phyloP scores from a whole-genome alignment of 805 yeast species.

The Metschnikowia sp. region DNA sequence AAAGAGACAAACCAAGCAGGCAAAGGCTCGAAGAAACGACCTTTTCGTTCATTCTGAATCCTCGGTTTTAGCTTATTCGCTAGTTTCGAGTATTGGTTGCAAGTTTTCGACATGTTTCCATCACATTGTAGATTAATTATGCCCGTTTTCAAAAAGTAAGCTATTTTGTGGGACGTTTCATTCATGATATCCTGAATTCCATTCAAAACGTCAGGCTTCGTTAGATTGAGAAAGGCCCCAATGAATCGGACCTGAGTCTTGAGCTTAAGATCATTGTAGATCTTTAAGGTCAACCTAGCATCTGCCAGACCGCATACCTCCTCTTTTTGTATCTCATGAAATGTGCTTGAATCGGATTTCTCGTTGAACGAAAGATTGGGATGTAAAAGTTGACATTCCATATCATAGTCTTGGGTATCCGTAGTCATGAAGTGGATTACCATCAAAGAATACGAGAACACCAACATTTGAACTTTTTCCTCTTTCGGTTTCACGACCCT shows the following conservation, averaged over 20 bases:
- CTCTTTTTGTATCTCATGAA: constrained; percentile 11
- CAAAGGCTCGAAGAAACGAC: constrained; percentile 20
- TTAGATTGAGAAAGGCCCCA: constrained; percentile 23
- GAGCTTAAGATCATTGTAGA: constrained; percentile 29
- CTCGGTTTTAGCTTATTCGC: neutral
- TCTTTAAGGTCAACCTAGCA: constrained; percentile 19
- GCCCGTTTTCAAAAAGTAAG: constrained; percentile 26
- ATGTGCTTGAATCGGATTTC: constrained; percentile 11
- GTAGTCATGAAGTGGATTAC: constrained; percentile 33
- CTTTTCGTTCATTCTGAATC: too few species aligned
- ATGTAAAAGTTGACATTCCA: constrained; percentile 31
- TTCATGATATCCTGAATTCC: constrained; percentile 31
- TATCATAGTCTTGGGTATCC: constrained; percentile 28
- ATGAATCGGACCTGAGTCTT: constrained; percentile 20
- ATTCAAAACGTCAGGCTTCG: constrained; percentile 27
- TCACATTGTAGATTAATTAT: constrained; percentile 27
- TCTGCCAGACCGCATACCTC: constrained; percentile 23
- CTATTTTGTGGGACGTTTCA: constrained; percentile 24
- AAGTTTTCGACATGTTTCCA: constrained; percentile 16
- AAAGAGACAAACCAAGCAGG: constrained; percentile 35
- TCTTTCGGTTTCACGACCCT: constrained; percentile 21
- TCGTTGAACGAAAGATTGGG: constrained; percentile 32
- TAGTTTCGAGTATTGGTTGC: too few species aligned
- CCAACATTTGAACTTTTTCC: constrained; percentile 24
- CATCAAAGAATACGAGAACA: constrained; percentile 33